phyloP scores from a whole-genome alignment of 73 alveolate genomes.

The Uronychia binucleata region DNA sequence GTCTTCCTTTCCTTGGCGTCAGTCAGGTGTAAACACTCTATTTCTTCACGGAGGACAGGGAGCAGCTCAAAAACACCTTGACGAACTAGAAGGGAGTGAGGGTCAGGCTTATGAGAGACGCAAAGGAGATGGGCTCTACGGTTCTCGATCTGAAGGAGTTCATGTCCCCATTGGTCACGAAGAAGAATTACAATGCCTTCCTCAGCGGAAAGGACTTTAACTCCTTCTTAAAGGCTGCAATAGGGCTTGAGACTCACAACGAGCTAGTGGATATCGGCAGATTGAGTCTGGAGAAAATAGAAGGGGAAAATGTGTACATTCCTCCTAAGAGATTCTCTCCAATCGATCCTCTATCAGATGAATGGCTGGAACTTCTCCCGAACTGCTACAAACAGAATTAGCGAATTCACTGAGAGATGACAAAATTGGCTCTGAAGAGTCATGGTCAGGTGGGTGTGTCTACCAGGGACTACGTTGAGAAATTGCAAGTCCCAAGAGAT shows the following conservation, averaged over 20 bases:
- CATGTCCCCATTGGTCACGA: background rate
- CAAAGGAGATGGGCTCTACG: conserved; percentile 11
- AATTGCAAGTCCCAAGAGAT: background rate
- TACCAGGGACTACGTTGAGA: background rate
- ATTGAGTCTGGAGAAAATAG: background rate
- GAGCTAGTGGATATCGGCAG: background rate
- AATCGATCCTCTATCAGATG: conserved; percentile 19
- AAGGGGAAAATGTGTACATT: background rate
- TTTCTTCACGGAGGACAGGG: background rate
- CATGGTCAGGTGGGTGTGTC: background rate
- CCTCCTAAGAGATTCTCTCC: conserved; percentile 28
- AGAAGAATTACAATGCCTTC: conserved; percentile 4
- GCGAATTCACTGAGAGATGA: background rate
- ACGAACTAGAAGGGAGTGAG: background rate
- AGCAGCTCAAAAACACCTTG: background rate
- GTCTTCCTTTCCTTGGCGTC: background rate
- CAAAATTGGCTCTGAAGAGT: background rate
- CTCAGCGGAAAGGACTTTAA: conserved; percentile 15
- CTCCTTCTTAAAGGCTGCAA: background rate
- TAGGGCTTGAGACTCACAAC: conserved; percentile 4
- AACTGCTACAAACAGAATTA: too few species aligned
- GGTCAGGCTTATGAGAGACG: background rate
- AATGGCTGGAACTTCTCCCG: conserved; percentile 30
- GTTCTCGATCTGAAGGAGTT: conserved; percentile 12
- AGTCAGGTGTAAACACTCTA: too few species aligned